These are phyloP conservation scores for Coemansia sp. DNA, from an alignment of 192 early-diverging fungal species.

Conservation along the genomic window DNA sequence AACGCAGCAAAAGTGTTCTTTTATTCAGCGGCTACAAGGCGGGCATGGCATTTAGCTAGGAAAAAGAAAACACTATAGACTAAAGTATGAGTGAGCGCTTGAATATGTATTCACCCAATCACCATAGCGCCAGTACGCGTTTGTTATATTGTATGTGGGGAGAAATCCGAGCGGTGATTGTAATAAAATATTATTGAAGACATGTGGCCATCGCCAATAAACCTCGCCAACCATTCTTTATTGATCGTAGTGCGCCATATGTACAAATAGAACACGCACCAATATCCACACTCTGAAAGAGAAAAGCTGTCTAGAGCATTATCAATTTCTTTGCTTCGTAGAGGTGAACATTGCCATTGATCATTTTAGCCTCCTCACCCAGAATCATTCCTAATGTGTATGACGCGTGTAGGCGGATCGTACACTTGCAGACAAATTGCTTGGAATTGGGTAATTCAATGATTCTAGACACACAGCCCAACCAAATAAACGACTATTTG, in stretches of 20 bases:
- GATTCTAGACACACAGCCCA: background rate
- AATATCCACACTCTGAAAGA: no score
- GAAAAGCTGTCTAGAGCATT: no score
- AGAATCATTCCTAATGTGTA: no score
- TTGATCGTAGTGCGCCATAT: no score
- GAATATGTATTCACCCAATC: background rate
- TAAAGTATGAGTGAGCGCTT: no score
- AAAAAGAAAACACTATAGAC: background rate
- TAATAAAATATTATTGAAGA: background rate
- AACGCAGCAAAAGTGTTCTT: background rate
- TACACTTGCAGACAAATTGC: background rate
- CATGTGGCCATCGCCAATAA: conserved; percentile 5
- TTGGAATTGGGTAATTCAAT: background rate
- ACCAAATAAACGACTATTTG: conserved; percentile 16
- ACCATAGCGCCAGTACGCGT: background rate
- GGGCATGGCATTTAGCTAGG: background rate
- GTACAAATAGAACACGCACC: background rate
- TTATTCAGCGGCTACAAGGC: background rate
- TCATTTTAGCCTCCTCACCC: no score
- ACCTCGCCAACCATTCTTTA: no score
- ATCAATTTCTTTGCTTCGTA: no score
- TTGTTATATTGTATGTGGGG: conserved; percentile 3
- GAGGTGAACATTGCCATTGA: no score
- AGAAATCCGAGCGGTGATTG: no score
- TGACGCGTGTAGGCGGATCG: no score